phyloP scores from a whole-genome alignment of 176 grass and related monocot genomes.

The Aegilops umbellulata region DNA sequence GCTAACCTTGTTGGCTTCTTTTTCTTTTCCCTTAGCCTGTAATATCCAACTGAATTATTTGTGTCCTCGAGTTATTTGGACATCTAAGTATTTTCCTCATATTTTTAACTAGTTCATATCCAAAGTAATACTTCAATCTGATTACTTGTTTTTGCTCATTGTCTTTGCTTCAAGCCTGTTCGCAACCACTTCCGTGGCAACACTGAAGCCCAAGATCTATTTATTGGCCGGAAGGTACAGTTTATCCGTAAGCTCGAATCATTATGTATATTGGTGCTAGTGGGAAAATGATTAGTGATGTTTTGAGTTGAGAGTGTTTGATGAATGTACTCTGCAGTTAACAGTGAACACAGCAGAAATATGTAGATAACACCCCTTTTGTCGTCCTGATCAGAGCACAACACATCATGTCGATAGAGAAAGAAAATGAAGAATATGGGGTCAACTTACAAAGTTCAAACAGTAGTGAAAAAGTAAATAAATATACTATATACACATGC shows the following conservation, averaged over 20 bases:
- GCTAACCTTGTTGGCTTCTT: neutral
- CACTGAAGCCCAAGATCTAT: neutral
- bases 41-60: neutral
- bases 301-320: neutral
- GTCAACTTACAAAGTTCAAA: too few species aligned
- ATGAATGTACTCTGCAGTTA: neutral
- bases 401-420: too few species aligned
- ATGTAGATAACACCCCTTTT: neutral
- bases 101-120: neutral
- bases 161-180: neutral
- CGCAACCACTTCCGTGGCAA: slow-evolving; percentile 1
- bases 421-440: too few species aligned
- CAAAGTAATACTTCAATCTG: neutral
- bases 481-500: neutral
- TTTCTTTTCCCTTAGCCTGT: neutral
- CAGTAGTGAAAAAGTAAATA: neutral
- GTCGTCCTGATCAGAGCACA: neutral
- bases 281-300: neutral
- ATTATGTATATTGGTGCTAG: neutral
- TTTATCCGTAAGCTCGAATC: neutral
- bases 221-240: neutral
- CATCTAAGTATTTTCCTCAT: neutral
- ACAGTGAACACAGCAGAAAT: neutral
- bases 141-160: neutral
- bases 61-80: neutral